Conservation (phyloP, 225 moss, liverwort and hornwort species). For the Climacium dendroides region DNA sequence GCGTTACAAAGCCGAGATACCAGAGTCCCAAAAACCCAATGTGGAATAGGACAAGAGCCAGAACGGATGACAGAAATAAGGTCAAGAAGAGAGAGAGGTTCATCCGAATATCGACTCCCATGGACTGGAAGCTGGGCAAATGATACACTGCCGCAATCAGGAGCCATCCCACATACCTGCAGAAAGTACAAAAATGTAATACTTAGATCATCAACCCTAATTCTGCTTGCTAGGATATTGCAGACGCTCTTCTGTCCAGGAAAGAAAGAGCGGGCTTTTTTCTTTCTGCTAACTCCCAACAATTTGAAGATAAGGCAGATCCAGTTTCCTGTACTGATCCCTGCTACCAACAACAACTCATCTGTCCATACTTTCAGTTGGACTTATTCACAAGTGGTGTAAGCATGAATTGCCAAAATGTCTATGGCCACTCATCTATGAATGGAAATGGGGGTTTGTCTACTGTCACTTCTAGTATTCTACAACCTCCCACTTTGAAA, state of each 20-base stretch:
- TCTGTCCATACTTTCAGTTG: background rate
- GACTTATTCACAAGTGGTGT: background rate
- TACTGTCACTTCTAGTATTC: background rate
- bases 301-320: background rate
- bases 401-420: background rate
- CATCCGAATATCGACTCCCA: conserved; percentile 99
- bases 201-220: conserved; percentile 1
- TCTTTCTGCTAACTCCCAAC: background rate
- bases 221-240: background rate
- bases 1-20: conserved; percentile 83
- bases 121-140: conserved; percentile 95
- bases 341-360: background rate
- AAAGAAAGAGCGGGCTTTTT: background rate
- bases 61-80: conserved; percentile 79
- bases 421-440: background rate
- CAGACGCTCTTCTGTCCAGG: background rate
- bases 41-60: conserved; percentile 72
- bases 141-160: conserved; percentile 90
- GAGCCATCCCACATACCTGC: conserved; percentile 96
- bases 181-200: background rate
- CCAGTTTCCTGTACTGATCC: background rate
- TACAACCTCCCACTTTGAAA: background rate
- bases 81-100: conserved; percentile 94
- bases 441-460: background rate
- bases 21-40: conserved; percentile 82